A percentile compares a stretch with the other conserved stretches of the same genome.
Evolutionary conservation across 2,329 filamentous ascomycete genomes (phyloP).

Genomic region (Coniochaeta sp.): DNA sequence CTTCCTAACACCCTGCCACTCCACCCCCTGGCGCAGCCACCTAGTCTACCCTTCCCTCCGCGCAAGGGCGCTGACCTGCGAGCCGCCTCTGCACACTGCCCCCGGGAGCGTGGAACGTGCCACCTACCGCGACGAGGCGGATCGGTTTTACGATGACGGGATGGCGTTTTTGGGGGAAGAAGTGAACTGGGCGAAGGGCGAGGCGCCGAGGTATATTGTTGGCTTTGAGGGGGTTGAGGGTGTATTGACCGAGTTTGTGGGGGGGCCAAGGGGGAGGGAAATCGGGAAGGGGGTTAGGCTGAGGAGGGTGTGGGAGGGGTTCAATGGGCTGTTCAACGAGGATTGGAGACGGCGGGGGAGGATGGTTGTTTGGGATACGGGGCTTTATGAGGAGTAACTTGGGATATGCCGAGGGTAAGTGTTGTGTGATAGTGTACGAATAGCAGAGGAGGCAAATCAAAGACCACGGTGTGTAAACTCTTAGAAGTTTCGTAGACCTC

Average conservation of each 20-base stretch:
- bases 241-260: slow-evolving; percentile 36
- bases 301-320: slow-evolving; percentile 44
- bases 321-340: slow-evolving; percentile 57
- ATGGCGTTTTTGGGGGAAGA: slow-evolving; percentile 45
- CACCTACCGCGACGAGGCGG: slow-evolving; percentile 79
- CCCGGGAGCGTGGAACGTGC: slow-evolving; percentile 54
- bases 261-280: slow-evolving; percentile 23
- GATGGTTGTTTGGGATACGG: slow-evolving; percentile 53
- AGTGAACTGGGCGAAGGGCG: slow-evolving; percentile 35
- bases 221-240: slow-evolving; percentile 53
- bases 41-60: slow-evolving; percentile 66
- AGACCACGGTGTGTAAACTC: too few species aligned
- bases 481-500: too few species aligned
- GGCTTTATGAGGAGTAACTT: slow-evolving; percentile 17
- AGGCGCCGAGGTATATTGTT: slow-evolving; percentile 49
- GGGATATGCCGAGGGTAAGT: neutral
- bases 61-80: slow-evolving; percentile 83
- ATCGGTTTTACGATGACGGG: slow-evolving; percentile 73
- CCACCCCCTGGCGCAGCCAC: slow-evolving; percentile 89
- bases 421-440: neutral
- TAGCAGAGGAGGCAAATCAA: neutral
- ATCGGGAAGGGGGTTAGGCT: slow-evolving; percentile 25
- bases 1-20: slow-evolving; percentile 94
- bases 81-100: slow-evolving; percentile 67
- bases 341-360: slow-evolving; percentile 48